Base-by-base conservation (phyloP, 106 monocot genomes). In the Hemerocallis citrina region DNA sequence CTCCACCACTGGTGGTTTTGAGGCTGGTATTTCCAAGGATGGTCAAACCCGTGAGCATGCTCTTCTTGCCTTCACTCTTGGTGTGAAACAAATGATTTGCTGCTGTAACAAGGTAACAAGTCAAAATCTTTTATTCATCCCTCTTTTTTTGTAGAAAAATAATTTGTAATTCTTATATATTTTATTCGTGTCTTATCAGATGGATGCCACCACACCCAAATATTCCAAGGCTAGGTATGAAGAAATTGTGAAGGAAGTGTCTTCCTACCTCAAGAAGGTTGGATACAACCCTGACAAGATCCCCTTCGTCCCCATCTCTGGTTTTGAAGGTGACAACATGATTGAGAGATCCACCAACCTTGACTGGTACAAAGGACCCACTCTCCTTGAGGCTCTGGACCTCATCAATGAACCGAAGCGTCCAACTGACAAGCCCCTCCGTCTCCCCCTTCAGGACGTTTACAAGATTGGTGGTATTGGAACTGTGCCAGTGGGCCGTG, bases 391-490 rank as follows among this genome's bases (percentile, higher is more conserved):
- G 12, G 66, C 66, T 10, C 55, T 67, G 3, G 66, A 67, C 55
- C n/a, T 55, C 33, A 29, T 67, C 66, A 39, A 16, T 15, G 66
- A 67, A 55, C 66, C 66, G 11, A 67, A 67, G 37, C 66, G 66
- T 28, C 66, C 66, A 0, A n/a, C 66, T 1, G 66, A 67, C 34
- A 67, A 67, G 55, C 55, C 66, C 4, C 66, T 67, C 16, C 66
- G 66, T 19, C 66, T 67, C 24, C 66, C 66, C 14, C 66, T 67
- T 30, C 66, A 67, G 29, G 66, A 67, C 7, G 66, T 67, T 11
- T 67, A 67, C 66, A 67, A 67, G 34, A 67, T 67, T 17, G 66
- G 66, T 1, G 66, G 66, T 3, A 67, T 67, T n/a, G 66, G 66
- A 13, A 67, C 66, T n/a, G 66, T 66, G 16, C 64, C 64, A 16